Evolutionary conservation across 768 basidiomycete species (phyloP), one percentile per base, ranked within the genome.

Genomic region (Fistulinella prunicolor): DNA sequence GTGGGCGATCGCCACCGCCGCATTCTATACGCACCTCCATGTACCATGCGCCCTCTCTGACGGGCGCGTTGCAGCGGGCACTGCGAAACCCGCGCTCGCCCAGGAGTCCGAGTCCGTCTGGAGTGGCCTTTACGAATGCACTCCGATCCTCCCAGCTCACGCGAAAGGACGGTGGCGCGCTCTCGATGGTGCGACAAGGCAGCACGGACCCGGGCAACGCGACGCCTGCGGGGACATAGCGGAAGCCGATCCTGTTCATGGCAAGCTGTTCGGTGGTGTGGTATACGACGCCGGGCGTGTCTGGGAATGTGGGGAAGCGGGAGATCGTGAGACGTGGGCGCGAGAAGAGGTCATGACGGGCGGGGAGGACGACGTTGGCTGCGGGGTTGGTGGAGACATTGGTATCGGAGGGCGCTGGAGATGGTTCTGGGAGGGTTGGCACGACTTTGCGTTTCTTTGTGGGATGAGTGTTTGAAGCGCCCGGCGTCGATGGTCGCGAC

Each of bases 71-170:
- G 49, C 85, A 86, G 20, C 96, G 80, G 3, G 86, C 93, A 57
- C 89, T 91, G 21, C 95, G 74, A 66, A 93, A 98, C 4, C 96
- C 96, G 43, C 87, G 89, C 61, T 87, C 86, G 7, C 94, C 91
- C 2, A 80, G 73, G 44, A 94, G 69, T 1, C 81, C 79, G 3
- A 87, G 63, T 0, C 89, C 93, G 58, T 94, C 89, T 46, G 81
- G 82, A 0, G 87, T 83, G 54, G 91, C 82, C 44, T 81, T 82
- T 44, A 94, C 73, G 60, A 87, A 90, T 0, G 85, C 74, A 57
- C 84, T 89, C 20, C 94, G 81, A 66, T 96, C 93, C 65, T 94
- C 92, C 93, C 93, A 95, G 61, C 86, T 85, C 50, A 92, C 79
- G 41, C 91, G 78, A 63, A 76, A 85, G 5, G 69, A 66, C 1